These are phyloP conservation scores for Strobilomyces confusus DNA, from an alignment of 768 basidiomycete species.

Conservation along the genomic window DNA sequence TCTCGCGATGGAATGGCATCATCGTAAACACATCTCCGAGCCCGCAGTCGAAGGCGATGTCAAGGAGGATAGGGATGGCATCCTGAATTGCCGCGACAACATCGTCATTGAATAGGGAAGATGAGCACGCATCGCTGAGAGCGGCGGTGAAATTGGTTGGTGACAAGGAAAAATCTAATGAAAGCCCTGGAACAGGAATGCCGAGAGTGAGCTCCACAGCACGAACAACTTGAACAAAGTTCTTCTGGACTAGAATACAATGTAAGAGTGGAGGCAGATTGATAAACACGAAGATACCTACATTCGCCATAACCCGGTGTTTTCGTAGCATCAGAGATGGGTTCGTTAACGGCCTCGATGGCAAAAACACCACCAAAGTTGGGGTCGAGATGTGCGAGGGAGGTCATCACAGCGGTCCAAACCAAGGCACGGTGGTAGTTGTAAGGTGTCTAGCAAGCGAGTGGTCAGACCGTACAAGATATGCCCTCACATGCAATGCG, in stretches of 20 bases:
- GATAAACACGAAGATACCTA: constrained; percentile 31
- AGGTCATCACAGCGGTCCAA: constrained; percentile 82
- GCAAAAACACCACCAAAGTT: constrained; percentile 61
- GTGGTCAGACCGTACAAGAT: background rate
- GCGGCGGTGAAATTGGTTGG: constrained; percentile 36
- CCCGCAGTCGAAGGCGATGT: constrained; percentile 21
- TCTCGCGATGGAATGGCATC: constrained; percentile 11
- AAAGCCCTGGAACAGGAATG: constrained; percentile 34
- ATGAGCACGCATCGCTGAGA: constrained; percentile 18
- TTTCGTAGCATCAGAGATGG: constrained; percentile 61
- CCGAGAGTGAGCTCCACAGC: constrained; percentile 61
- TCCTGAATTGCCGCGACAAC: constrained; percentile 33
- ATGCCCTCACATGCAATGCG: background rate
- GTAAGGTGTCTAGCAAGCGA: constrained; percentile 42
- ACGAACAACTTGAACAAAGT: constrained; percentile 67
- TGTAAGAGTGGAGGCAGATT: background rate
- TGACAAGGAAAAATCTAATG: constrained; percentile 13
- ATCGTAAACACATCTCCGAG: constrained; percentile 25
- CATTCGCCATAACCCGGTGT: constrained; percentile 73
- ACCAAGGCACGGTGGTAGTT: constrained; percentile 76
- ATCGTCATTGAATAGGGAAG: constrained; percentile 24
- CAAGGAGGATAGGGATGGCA: constrained; percentile 35
- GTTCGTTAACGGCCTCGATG: constrained; percentile 77
- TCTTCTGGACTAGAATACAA: constrained; percentile 51
- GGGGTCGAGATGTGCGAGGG: constrained; percentile 65